Evolutionary conservation across 257 asterid species (phyloP).

Genomic region (Salvia hispanica): DNA sequence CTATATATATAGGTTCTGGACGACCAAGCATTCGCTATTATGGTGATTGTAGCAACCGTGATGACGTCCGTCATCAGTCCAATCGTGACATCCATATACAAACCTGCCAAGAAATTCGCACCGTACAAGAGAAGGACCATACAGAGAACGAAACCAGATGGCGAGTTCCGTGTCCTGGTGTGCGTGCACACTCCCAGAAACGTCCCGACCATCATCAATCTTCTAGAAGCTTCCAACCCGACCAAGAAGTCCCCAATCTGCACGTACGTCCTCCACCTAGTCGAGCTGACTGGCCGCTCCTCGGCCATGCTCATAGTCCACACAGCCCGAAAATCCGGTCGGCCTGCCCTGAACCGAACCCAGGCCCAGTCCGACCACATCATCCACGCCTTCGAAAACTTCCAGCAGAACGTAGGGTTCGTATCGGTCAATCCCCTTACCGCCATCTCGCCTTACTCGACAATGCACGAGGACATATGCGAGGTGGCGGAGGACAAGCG

Average conservation of each 20-base stretch:
- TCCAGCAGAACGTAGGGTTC: slow-evolving; percentile 61
- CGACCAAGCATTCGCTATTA: slow-evolving; percentile 69
- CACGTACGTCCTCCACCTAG: slow-evolving; percentile 74
- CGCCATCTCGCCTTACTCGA: slow-evolving; percentile 88
- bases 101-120: slow-evolving; percentile 57
- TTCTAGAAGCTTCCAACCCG: slow-evolving; percentile 83
- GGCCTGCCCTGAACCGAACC: slow-evolving; percentile 69
- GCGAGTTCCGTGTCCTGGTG: slow-evolving; percentile 63
- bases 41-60: slow-evolving; percentile 77
- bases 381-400: slow-evolving; percentile 82
- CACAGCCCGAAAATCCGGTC: slow-evolving; percentile 58
- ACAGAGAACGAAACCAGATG: slow-evolving; percentile 58
- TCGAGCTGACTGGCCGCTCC: slow-evolving; percentile 93
- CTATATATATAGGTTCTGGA: slow-evolving; percentile 59
- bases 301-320: slow-evolving; percentile 95
- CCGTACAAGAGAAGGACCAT: slow-evolving; percentile 75
- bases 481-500: slow-evolving; percentile 81
- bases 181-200: slow-evolving; percentile 83
- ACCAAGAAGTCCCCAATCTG: slow-evolving; percentile 74
- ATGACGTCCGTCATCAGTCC: slow-evolving; percentile 83
- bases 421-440: slow-evolving; percentile 78
- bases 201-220: slow-evolving; percentile 85
- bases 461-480: slow-evolving; percentile 92
- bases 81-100: slow-evolving; percentile 60
- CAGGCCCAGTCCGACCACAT: slow-evolving; percentile 94